Evolutionary conservation across 768 basidiomycete species (phyloP), one percentile per base, ranked within the genome.

Genomic region (Lentinula edodes): DNA sequence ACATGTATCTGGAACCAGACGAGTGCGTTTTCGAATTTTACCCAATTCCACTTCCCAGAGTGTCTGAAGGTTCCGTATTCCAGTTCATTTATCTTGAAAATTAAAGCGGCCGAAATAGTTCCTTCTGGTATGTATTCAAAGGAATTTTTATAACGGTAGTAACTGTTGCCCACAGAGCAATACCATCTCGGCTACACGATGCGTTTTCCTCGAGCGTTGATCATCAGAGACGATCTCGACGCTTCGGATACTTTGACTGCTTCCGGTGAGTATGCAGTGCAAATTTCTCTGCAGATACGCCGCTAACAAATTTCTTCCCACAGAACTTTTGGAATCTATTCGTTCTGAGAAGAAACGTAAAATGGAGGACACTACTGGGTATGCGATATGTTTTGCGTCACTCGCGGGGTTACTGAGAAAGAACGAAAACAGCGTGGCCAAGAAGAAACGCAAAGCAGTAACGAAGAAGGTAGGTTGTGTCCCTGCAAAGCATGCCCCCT

Each of bases 51-150:
- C 43, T 28, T 6, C 38, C 18, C 9, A 16, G 18, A 28, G n/a
- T 28, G 46, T 38, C n/a, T 48, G 28, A 36, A 59, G 55, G 28
- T 41, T 34, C 41, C n/a, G 52, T 13, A 45, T 36, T 52, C 18
- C 62, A 97, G 95, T 66, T 97, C 96, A 0, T 98, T 99, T 72
- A 89, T 98, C 39, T 62, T 98, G 66, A 90, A 90, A 67, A 84
- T 98, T 60, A 98, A 98, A 73, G 96, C 93, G 0, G 91, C 95
- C 0, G 95, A 98, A 70, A 92, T 98, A 57, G 86, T 86, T 2
- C 75, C 80, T 9, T 82, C 91, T 48, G 89, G 93, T 89, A 61
- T 43, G 71, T 61, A 23, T 38, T 35, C 18, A 39, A 36, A n/a
- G 41, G 35, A 20, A 9, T 32, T 16, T 34, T 18, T 18, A 2